Base-by-base conservation (phyloP, 169 alveolate genomes). In the Plasmodium blacklocki region DNA sequence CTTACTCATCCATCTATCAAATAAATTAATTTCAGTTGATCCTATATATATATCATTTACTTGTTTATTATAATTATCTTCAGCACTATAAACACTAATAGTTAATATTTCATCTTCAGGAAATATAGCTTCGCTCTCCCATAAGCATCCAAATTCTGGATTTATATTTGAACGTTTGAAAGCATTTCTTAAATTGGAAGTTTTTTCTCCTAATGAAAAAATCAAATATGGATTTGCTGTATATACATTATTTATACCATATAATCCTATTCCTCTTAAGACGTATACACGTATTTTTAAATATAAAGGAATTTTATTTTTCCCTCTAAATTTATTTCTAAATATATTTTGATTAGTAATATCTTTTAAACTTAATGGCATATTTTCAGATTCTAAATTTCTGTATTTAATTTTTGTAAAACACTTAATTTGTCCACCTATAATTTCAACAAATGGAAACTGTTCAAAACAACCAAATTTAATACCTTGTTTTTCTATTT, bases 1-100 rank as follows among this genome's bases (percentile, higher is more conserved):
- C 15, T 92, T 93, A 59, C 97, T 94, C 83, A 94, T 95, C 98
- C 98, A 96, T 56, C 98, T 83, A 88, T 96, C 96, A 75, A 95
- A 97, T 74, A 97, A 88, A 92, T 97, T 97, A 59, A 97, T 91
- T 39, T 88, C 93, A n/a, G 98, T 97, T 19, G 96, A 93, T 11
- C 97, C 98, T n/a, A 96, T 88, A 85, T 93, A 85, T 45, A 85
- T 60, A 80, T 97, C 98, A 45, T 73, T 93, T 54, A 88, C 73
- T 70, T 85, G 92, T 73, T 95, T 96, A 63, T 88, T 80, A 66
- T 80, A 73, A 18, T 72, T 74, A 71, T 88, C 93, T 39, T 88
- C 93, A 15, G 93, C 94, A 50, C 93, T 85, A 88, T 92, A 91
- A 56, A 94, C 93, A 60, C 93, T 71, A 18, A 95, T 70, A 56